A percentile compares a stretch with the other conserved stretches of the same genome.
Conservation (phyloP, 1,284 basidiomycete species). For the Megacollybia platyphylla region DNA sequence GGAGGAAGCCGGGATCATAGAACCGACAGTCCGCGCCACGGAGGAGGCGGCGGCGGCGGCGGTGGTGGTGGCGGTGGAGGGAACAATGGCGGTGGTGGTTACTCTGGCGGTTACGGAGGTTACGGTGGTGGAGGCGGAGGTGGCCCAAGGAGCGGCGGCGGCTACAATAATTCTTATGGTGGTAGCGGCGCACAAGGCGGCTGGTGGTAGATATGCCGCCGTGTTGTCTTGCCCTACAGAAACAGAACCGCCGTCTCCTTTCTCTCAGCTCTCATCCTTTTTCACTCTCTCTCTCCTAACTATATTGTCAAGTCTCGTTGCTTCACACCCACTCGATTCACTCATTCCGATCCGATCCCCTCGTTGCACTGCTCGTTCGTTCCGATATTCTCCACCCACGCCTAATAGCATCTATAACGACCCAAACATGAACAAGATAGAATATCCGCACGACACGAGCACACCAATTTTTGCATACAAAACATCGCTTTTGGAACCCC, state of each 20-base stretch:
- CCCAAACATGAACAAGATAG: constrained; percentile 12
- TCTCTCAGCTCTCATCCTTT: constrained; percentile 15
- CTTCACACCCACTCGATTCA: constrained; percentile 6
- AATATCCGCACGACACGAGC: constrained; percentile 25
- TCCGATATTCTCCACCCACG: not conserved
- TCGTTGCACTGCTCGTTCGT: constrained; percentile 11
- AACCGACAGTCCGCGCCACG: constrained; percentile 24
- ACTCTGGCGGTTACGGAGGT: constrained; percentile 9
- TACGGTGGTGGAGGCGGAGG: constrained; percentile 5
- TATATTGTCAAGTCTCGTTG: constrained; percentile 45
- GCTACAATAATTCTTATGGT: not conserved
- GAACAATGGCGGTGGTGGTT: constrained; percentile 12
- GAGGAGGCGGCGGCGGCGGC: constrained; percentile 20
- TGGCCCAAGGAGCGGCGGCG: constrained; percentile 1
- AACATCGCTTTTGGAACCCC: not conserved
- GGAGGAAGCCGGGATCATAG: constrained; percentile 21
- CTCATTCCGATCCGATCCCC: constrained; percentile 7
- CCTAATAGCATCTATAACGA: constrained; percentile 1
- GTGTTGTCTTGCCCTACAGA: constrained; percentile 9
- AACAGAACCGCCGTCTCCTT: constrained; percentile 12
- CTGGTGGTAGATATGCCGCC: constrained; percentile 22
- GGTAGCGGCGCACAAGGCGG: constrained; percentile 18
- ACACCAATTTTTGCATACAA: constrained; percentile 14
- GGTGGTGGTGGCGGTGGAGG: constrained; percentile 14
- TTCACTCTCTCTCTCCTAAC: constrained; percentile 13